phyloP scores from a whole-genome alignment of 164 flowering plant species.

The Annona squamosa region DNA sequence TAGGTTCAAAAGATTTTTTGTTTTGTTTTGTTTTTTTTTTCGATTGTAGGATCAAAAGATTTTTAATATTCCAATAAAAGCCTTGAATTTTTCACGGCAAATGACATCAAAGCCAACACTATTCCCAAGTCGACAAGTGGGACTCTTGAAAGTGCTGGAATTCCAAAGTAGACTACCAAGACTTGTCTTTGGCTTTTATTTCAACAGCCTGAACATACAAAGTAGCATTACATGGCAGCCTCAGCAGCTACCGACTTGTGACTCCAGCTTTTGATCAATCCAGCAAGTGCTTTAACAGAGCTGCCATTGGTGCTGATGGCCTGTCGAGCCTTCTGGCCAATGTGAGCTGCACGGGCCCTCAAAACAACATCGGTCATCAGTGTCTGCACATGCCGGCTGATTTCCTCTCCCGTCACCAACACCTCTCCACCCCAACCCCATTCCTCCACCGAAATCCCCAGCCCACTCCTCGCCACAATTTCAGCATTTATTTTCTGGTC shows the following conservation, averaged over 20 bases:
- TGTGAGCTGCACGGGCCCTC: slow-evolving; percentile 10
- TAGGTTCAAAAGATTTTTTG: too few species aligned
- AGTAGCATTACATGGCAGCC: background rate
- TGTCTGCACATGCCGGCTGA: slow-evolving; percentile 16
- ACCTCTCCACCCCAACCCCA: slow-evolving; percentile 20
- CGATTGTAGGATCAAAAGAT: too few species aligned
- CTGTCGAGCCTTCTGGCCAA: slow-evolving; percentile 22
- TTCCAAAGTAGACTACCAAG: too few species aligned
- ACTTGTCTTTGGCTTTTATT: too few species aligned
- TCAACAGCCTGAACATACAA: too few species aligned
- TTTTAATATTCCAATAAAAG: too few species aligned
- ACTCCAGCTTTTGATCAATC: slow-evolving; percentile 6
- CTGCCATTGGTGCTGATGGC: slow-evolving; percentile 18
- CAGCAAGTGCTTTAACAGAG: slow-evolving; percentile 5
- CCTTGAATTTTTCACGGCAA: too few species aligned
- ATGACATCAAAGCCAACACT: too few species aligned
- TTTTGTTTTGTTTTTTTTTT: too few species aligned
- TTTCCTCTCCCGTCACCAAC: slow-evolving; percentile 21
- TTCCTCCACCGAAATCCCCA: slow-evolving; percentile 22
- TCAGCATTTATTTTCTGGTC: slow-evolving; percentile 33
- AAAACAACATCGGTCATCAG: slow-evolving; percentile 17
- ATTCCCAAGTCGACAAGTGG: too few species aligned
- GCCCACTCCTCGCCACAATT: slow-evolving; percentile 22
- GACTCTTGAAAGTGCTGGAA: too few species aligned
- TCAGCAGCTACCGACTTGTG: background rate